These are phyloP conservation scores for Zygosaccharomyces pseudobailii DNA, from an alignment of 1,139 yeast species.

Conservation along the genomic window DNA sequence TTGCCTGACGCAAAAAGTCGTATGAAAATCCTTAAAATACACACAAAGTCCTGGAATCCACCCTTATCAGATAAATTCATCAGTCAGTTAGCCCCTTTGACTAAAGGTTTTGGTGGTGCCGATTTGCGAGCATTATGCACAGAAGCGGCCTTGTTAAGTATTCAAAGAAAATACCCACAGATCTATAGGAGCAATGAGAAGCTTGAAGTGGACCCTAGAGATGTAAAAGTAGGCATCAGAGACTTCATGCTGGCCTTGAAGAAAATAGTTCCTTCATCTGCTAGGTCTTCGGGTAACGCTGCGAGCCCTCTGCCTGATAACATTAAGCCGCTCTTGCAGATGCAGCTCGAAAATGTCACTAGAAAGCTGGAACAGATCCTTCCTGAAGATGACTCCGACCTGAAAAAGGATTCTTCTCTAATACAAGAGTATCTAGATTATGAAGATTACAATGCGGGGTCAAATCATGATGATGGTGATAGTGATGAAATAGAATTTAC, in stretches of 20 bases:
- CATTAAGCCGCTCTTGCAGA: conserved; percentile 56
- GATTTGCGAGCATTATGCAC: conserved; percentile 92
- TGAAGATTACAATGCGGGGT: conserved; percentile 21
- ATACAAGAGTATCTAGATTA: conserved; percentile 33
- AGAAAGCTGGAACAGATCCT: conserved; percentile 51
- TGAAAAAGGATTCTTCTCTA: conserved; percentile 28
- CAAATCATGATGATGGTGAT: conserved; percentile 23
- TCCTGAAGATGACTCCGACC: conserved; percentile 44
- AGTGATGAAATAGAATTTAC: conserved; percentile 63
- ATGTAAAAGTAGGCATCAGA: conserved; percentile 71
- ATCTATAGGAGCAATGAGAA: conserved; percentile 77
- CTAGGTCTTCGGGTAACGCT: conserved; percentile 71
- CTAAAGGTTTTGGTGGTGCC: conserved; percentile 98
- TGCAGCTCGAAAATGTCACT: conserved; percentile 46
- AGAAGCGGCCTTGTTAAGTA: conserved; percentile 89
- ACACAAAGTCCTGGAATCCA: conserved; percentile 86
- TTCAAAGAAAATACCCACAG: conserved; percentile 90
- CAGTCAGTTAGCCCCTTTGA: conserved; percentile 64
- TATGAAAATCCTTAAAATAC: conserved; percentile 70
- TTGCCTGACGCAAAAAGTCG: conserved; percentile 82
- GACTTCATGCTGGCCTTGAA: conserved; percentile 87
- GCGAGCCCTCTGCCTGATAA: conserved; percentile 78
- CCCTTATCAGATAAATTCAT: conserved; percentile 56
- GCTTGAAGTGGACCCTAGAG: conserved; percentile 63
- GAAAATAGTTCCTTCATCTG: conserved; percentile 87